Percentiles rank a stretch among this genome's conserved stretches.
These are phyloP conservation scores for Jasminum sambac DNA, from an alignment of 257 asterid genomes.

Conservation along the genomic window DNA sequence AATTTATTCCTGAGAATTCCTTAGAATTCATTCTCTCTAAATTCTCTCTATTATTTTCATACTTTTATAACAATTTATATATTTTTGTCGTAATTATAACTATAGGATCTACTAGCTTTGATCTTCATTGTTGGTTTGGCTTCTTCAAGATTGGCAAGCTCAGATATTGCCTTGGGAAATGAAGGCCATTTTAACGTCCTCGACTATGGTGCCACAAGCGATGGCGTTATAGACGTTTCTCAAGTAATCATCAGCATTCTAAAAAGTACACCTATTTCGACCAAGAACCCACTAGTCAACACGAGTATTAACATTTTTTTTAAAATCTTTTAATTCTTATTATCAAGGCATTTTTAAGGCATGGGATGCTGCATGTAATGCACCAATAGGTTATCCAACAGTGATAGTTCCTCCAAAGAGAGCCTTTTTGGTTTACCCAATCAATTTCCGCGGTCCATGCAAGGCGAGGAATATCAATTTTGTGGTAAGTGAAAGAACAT, in stretches of 20 bases:
- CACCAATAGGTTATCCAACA: slow-evolving; percentile 32
- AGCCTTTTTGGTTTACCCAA: slow-evolving; percentile 51
- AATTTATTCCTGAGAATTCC: no score
- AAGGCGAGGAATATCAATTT: slow-evolving; percentile 37
- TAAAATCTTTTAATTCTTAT: not conserved
- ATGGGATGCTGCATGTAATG: slow-evolving; percentile 67
- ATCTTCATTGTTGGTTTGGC: slow-evolving; percentile 33
- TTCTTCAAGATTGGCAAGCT: slow-evolving; percentile 20
- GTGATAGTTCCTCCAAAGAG: slow-evolving; percentile 51
- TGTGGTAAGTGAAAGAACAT: slow-evolving; percentile 32
- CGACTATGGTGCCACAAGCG: slow-evolving; percentile 54
- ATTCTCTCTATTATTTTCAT: no score
- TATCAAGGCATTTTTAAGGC: slow-evolving; percentile 60
- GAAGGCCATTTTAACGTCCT: slow-evolving; percentile 40
- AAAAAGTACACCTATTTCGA: not conserved
- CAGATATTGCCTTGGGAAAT: not conserved
- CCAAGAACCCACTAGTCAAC: not conserved
- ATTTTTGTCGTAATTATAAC: not conserved
- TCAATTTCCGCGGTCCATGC: slow-evolving; percentile 65
- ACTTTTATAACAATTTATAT: no score
- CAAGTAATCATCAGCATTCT: slow-evolving; percentile 31
- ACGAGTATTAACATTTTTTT: no score
- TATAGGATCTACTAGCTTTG: slow-evolving; percentile 35
- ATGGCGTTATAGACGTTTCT: slow-evolving; percentile 48
- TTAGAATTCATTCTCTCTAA: no score